Evolutionary conservation across 1,284 basidiomycete species (phyloP).

Genomic region (Hypsizygus ulmarius): DNA sequence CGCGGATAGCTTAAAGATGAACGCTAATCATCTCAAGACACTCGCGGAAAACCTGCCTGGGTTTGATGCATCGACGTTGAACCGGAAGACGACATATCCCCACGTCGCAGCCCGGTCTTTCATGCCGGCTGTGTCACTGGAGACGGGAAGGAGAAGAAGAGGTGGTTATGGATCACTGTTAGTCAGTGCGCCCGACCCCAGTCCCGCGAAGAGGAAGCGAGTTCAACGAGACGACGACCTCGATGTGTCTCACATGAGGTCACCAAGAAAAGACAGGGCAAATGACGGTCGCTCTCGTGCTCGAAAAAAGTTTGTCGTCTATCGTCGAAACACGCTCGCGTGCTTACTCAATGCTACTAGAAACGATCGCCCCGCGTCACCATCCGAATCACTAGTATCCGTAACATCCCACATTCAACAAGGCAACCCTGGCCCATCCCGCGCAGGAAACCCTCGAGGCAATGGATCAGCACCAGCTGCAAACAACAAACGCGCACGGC

Average conservation of each 20-base stretch:
- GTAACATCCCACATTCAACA: slow-evolving; percentile 53
- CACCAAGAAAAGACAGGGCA: slow-evolving; percentile 41
- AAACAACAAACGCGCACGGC: slow-evolving; percentile 21
- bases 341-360: slow-evolving; percentile 28
- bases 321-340: slow-evolving; percentile 6
- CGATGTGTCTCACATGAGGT: slow-evolving; percentile 40
- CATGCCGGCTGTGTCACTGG: slow-evolving; percentile 55
- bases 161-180: slow-evolving; percentile 48
- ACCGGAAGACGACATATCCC: slow-evolving; percentile 68
- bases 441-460: slow-evolving; percentile 28
- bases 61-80: slow-evolving; percentile 59
- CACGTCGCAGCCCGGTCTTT: slow-evolving; percentile 66
- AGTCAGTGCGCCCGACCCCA: slow-evolving; percentile 45
- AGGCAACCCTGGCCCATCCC: slow-evolving; percentile 29
- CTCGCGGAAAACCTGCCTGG: slow-evolving; percentile 67
- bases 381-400: slow-evolving; percentile 69
- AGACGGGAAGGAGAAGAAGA: slow-evolving; percentile 58
- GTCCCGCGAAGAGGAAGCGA: slow-evolving; percentile 63
- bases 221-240: slow-evolving; percentile 57
- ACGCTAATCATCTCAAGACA: slow-evolving; percentile 66
- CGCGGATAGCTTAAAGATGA: slow-evolving; percentile 82
- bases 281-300: slow-evolving; percentile 46
- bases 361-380: slow-evolving; percentile 62
- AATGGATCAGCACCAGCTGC: slow-evolving; percentile 14
- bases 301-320: slow-evolving; percentile 56